Conservation (phyloP, 768 basidiomycete species). For the Xerocomus potaroensis region DNA sequence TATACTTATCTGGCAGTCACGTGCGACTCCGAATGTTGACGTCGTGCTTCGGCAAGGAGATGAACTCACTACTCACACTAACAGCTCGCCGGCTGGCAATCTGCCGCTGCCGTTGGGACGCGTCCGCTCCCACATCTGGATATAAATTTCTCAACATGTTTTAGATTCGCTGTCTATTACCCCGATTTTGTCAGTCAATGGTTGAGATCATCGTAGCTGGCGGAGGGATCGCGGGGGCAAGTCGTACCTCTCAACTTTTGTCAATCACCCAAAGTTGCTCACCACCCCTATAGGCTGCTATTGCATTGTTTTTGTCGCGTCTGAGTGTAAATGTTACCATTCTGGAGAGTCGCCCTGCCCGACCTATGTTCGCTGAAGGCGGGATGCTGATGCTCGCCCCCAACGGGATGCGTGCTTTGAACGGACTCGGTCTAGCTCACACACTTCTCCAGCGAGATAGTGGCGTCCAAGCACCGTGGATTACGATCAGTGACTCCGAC, state of each 20-base stretch:
- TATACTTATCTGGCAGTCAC: too few relatives aligned
- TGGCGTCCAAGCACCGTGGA: slow-evolving; percentile 15
- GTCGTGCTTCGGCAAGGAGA: not conserved
- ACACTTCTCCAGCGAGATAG: slow-evolving; percentile 22
- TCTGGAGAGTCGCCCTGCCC: slow-evolving; percentile 21
- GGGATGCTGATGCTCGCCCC: slow-evolving; percentile 27
- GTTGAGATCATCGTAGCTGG: slow-evolving; percentile 26
- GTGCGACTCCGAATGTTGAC: too few relatives aligned
- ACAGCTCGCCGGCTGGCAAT: too few relatives aligned
- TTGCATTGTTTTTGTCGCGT: slow-evolving; percentile 26
- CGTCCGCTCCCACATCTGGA: slow-evolving; percentile 4
- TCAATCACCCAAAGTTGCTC: too few relatives aligned
- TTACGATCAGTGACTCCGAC: slow-evolving; percentile 20
- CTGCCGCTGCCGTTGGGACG: too few relatives aligned
- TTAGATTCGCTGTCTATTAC: not conserved
- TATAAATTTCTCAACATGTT: slow-evolving; percentile 8
- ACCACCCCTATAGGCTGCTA: too few relatives aligned
- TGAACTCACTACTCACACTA: too few relatives aligned
- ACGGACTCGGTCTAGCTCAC: slow-evolving; percentile 23
- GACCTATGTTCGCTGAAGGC: slow-evolving; percentile 18
- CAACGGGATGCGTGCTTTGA: slow-evolving; percentile 28
- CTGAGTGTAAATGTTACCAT: slow-evolving; percentile 14
- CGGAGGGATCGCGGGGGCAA: slow-evolving; percentile 26
- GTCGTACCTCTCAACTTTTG: slow-evolving; percentile 4
- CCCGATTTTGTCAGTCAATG: slow-evolving; percentile 8